Evolutionary conservation across 1,284 basidiomycete genomes (phyloP).

Genomic region (Puccinia coronata): DNA sequence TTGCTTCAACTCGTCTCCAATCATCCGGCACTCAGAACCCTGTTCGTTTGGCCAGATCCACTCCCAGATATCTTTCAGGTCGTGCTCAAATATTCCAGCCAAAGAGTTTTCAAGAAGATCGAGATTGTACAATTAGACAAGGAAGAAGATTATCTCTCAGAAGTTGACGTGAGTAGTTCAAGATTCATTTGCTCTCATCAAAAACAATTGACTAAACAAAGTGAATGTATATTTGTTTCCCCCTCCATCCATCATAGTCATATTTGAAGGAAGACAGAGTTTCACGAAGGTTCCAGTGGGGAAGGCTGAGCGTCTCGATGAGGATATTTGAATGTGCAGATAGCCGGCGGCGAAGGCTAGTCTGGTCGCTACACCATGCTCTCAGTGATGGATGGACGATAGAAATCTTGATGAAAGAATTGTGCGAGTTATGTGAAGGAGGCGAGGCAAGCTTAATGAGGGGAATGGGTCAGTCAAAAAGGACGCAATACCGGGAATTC

Average conservation of each 20-base stretch:
- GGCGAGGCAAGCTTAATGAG: no score
- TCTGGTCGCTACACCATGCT: conserved; percentile 54
- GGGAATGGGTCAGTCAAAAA: not conserved
- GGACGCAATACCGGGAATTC: conserved; percentile 37
- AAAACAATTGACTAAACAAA: no score
- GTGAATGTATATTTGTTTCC: not conserved
- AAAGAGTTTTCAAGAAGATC: conserved; percentile 41
- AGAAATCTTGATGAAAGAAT: conserved; percentile 54
- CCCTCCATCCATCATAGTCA: conserved; percentile 47
- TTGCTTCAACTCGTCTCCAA: conserved; percentile 44
- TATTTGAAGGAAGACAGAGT: conserved; percentile 51
- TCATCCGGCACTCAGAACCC: conserved; percentile 51
- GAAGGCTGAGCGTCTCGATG: conserved; percentile 51
- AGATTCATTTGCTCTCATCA: not conserved
- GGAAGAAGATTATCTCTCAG: conserved; percentile 6
- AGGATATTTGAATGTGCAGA: conserved; percentile 48
- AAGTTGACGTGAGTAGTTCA: conserved; percentile 17
- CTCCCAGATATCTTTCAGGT: conserved; percentile 48
- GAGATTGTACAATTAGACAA: conserved; percentile 5
- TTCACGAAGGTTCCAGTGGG: conserved; percentile 52
- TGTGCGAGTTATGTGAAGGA: conserved; percentile 51
- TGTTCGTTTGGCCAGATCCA: conserved; percentile 51
- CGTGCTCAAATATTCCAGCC: conserved; percentile 49
- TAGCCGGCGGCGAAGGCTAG: conserved; percentile 49
- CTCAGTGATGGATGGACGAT: conserved; percentile 56